Percentiles rank a stretch among this genome's conserved stretches.
Evolutionary conservation across 352 stramenopile species (phyloP).

Genomic region (Pythium aquatile): DNA sequence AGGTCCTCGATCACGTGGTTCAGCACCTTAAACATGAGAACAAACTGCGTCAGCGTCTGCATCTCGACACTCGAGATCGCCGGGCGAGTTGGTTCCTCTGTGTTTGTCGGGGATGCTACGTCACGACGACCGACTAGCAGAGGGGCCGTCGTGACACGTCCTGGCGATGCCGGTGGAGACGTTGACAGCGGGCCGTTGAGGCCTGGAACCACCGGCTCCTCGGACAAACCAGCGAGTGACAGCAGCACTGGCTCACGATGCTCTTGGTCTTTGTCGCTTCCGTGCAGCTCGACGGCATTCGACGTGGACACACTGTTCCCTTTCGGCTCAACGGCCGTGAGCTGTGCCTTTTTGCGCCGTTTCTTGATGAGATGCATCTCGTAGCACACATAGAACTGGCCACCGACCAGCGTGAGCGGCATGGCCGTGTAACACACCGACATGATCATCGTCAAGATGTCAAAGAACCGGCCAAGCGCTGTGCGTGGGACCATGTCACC

Average conservation of each 20-base stretch:
- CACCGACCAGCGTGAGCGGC: conserved; percentile 75
- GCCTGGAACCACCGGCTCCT: conserved; percentile 17
- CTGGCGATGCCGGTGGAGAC: not conserved
- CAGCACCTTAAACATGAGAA: conserved; percentile 43
- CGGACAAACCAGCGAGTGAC: conserved; percentile 6
- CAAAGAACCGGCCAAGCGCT: conserved; percentile 65
- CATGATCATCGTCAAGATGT: conserved; percentile 56
- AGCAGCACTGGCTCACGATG: conserved; percentile 10
- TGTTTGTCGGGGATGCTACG: not conserved
- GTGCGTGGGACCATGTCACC: conserved; percentile 64
- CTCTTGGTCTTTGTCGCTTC: not conserved
- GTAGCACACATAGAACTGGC: conserved; percentile 69
- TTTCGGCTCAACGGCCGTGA: conserved; percentile 13
- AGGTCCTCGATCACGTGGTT: conserved; percentile 47
- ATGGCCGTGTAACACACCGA: conserved; percentile 74
- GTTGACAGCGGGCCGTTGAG: conserved; percentile 11
- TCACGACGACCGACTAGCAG: conserved; percentile 10
- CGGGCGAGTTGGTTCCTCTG: not conserved
- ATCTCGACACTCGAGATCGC: conserved; percentile 24
- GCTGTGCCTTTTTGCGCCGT: conserved; percentile 18
- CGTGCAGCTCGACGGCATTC: not conserved
- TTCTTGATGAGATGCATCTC: conserved; percentile 41
- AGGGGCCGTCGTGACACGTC: not conserved
- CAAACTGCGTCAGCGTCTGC: conserved; percentile 46
- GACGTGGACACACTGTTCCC: not conserved